Evolutionary conservation across 768 basidiomycete species (phyloP), one percentile per base, ranked within the genome.

Genomic region (Suillus hirtellus): DNA sequence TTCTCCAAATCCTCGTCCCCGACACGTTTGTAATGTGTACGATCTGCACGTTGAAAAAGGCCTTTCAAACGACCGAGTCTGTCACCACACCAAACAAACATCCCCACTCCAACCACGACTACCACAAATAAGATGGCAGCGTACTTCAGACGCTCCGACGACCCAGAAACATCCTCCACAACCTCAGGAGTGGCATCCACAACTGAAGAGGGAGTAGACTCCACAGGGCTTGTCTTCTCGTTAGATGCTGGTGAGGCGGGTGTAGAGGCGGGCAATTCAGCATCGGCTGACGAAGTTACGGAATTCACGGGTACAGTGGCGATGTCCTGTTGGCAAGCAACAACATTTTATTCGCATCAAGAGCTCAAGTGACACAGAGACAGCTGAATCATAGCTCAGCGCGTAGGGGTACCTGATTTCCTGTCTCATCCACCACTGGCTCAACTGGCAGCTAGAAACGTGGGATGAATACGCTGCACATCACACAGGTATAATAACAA

Each of bases 351-450:
- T 87, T 84, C 73, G 77, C 77, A 81, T 76, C 72, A 75, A 63
- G 74, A 66, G 73, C 72, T 78, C 76, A 74, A 58, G 69, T 66
- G 70, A 72, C 65, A 73, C 61, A 40, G 17, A 31, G 63, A 69
- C 72, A 76, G 79, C 80, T 72, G 73, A 71, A 76, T 89, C 85
- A 98, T 75, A 98, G 94, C 87, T 99, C 96, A 86, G 86, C 90
- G 73, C 87, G 94, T 71, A 92, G 77, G 78, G 95, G 96, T 87
- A 96, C 93, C 93, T 96, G 82, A 65, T 92, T 89, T 73, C 88
- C 91, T 61, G 89, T 83, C 61, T 77, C 77, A 65, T 90, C 89
- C 58, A 81, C 75, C 53, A 75, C 81, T 42, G 79, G 60, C 63
- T 89, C 87, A 37, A 88, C 66, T 15, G 74, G 76, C 31, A 91